Evolutionary conservation across 1,139 yeast genomes (phyloP).

Genomic region (Hansenula sp.): DNA sequence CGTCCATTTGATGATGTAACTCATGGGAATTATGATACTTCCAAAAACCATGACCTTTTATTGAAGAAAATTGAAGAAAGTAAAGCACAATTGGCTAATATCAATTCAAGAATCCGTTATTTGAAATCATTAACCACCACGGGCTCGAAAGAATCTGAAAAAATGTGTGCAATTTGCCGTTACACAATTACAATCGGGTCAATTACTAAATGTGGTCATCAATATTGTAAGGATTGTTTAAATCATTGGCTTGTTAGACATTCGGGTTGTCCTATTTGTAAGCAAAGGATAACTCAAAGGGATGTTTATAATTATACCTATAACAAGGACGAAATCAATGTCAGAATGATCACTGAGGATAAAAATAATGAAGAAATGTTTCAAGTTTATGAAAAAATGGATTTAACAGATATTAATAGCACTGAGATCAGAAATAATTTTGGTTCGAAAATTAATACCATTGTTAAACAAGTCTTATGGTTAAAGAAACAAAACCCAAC

Average conservation of each 20-base stretch:
- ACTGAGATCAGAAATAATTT: conserved; percentile 47
- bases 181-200: conserved; percentile 68
- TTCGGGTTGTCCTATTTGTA: conserved; percentile 76
- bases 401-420: conserved; percentile 44
- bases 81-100: conserved; percentile 31
- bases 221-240: conserved; percentile 77
- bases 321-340: conserved; percentile 16
- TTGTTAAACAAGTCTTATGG: conserved; percentile 67
- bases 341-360: conserved; percentile 10
- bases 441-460: conserved; percentile 84
- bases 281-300: conserved; percentile 36
- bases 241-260: conserved; percentile 62
- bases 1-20: conserved; percentile 20
- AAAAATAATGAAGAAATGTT: conserved; percentile 27
- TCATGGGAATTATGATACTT: conserved; percentile 5
- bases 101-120: conserved; percentile 57
- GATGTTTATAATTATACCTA: conserved; percentile 53
- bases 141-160: conserved; percentile 29
- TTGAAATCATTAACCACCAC: conserved; percentile 43
- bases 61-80: conserved; percentile 15
- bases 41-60: not conserved
- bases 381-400: conserved; percentile 47
- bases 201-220: conserved; percentile 85
- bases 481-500: conserved; percentile 53
- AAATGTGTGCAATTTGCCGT: conserved; percentile 75